A percentile compares a stretch with the other conserved stretches of the same genome.
Evolutionary conservation across 2,329 filamentous ascomycete genomes (phyloP).

Genomic region (Penicillium freii): DNA sequence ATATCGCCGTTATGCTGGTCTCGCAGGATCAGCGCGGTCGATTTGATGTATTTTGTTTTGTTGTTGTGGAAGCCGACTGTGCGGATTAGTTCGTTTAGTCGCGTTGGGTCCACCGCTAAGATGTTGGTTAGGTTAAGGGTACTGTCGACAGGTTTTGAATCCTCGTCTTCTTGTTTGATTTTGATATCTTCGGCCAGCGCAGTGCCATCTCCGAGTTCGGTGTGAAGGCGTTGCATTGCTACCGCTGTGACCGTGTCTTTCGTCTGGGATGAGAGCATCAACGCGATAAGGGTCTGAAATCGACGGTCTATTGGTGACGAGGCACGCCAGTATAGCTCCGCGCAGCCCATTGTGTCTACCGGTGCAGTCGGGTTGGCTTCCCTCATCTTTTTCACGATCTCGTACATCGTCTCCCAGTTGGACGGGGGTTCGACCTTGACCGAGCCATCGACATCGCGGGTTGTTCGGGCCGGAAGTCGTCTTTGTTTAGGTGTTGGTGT

Average conservation of each 20-base stretch:
- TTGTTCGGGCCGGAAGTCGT: conserved; percentile 42
- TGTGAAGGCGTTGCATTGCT: conserved; percentile 76
- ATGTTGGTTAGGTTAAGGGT: conserved; percentile 73
- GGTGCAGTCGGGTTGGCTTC: conserved; percentile 67
- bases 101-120: conserved; percentile 64
- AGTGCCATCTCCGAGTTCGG: conserved; percentile 56
- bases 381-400: conserved; percentile 73
- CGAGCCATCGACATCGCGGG: conserved; percentile 38
- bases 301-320: conserved; percentile 58
- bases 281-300: conserved; percentile 79
- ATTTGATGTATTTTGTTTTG: conserved; percentile 82
- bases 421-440: conserved; percentile 59
- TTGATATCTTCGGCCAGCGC: conserved; percentile 13
- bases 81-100: conserved; percentile 71
- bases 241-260: conserved; percentile 88
- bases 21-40: conserved; percentile 68
- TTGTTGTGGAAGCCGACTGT: conserved; percentile 93
- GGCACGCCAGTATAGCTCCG: conserved; percentile 44
- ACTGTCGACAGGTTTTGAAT: conserved; percentile 37
- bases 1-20: conserved; percentile 74
- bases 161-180: conserved; percentile 25
- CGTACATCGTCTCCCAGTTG: conserved; percentile 83
- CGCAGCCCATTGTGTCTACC: conserved; percentile 97
- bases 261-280: conserved; percentile 91
- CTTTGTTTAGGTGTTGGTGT: conserved; percentile 35